Evolutionary conservation across 2,329 filamentous ascomycete genomes (phyloP), one percentile per base, ranked within the genome.

Genomic region (Paraphaeosphaeria minitans): DNA sequence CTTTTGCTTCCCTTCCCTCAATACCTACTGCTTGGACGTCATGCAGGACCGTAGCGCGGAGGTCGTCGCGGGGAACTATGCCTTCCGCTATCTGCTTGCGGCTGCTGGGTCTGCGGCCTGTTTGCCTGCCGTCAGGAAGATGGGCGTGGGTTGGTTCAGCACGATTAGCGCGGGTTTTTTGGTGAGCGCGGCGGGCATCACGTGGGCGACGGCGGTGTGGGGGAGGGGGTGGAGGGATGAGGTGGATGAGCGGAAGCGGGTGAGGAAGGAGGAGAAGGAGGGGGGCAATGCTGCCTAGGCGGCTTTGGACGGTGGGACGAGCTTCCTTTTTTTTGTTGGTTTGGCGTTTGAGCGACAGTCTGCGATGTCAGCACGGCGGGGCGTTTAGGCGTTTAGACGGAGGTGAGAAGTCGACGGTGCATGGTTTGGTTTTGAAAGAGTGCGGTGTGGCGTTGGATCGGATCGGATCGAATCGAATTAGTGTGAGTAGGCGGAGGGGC

Each of bases 11-110:
- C 89, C 89, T 0, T 86, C 84, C 49, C 74, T 93, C 61, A 93
- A 93, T 73, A 91, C 90, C 0, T 93, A 95, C 76, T 93, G 90
- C 72, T 77, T 95, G 42, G 91, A 95, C 73, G 90, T 94, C 13
- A 92, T 93, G 87, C 89, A 89, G 63, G 82, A 82, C 1, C 80
- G 84, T 31, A 86, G 86, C 45, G 85, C 88, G 3, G 91, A 95
- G 69, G 89, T 94, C 3, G 86, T 92, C 45, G 71, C 0, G 89
- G 90, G 29, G 0, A 95, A 94, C 74, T 95, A 93, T 74, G 87
- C 92, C 68, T 81, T 91, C 52, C 82, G 91, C 6, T 95, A 94
- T 74, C 71, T 92, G 6, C 90, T 93, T 65, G 91, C 87, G 0
- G 90, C 89, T 12, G 77, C 85, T 4, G 90, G 86, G 0, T 90